These are phyloP conservation scores for Trichoderma sp. DNA, from an alignment of 2,329 filamentous ascomycete genomes.

Conservation along the genomic window DNA sequence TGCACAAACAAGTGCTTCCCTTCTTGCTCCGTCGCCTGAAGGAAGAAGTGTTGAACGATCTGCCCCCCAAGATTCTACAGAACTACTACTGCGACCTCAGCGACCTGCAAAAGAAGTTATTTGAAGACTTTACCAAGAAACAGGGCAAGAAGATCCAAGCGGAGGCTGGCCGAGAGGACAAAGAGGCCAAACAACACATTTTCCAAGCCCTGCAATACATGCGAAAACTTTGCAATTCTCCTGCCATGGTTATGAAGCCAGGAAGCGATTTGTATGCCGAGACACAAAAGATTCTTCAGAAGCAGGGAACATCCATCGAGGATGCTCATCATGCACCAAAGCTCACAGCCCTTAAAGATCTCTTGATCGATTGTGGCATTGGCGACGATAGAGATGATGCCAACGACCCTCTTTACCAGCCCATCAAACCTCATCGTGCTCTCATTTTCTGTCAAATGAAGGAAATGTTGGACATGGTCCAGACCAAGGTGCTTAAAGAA, in stretches of 20 bases:
- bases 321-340: slow-evolving; percentile 92
- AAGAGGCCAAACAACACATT: slow-evolving; percentile 95
- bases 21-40: slow-evolving; percentile 96
- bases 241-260: slow-evolving; percentile 93
- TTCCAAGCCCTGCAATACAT: slow-evolving; percentile 99
- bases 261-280: slow-evolving; percentile 88
- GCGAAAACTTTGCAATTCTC: slow-evolving; percentile 98
- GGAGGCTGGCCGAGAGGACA: slow-evolving; percentile 82
- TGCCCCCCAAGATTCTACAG: slow-evolving; percentile 97
- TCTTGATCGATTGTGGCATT: slow-evolving; percentile 98
- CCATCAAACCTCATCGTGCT: slow-evolving; percentile 93
- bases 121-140: slow-evolving; percentile 94
- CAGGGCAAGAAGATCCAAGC: slow-evolving; percentile 86
- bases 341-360: slow-evolving; percentile 82
- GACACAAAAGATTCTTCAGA: slow-evolving; percentile 77
- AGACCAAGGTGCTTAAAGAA: slow-evolving; percentile 86
- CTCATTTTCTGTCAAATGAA: slow-evolving; percentile 99
- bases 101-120: slow-evolving; percentile 90
- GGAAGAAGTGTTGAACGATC: slow-evolving; percentile 93
- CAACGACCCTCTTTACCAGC: slow-evolving; percentile 68
- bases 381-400: slow-evolving; percentile 70
- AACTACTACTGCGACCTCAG: slow-evolving; percentile 99
- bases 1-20: slow-evolving; percentile 96
- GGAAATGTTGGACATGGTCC: slow-evolving; percentile 99
- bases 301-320: slow-evolving; percentile 78